Evolutionary conservation across 1,139 yeast genomes (phyloP), one percentile per base, ranked within the genome.

Genomic region (Protomyces arabidopsidicola): DNA sequence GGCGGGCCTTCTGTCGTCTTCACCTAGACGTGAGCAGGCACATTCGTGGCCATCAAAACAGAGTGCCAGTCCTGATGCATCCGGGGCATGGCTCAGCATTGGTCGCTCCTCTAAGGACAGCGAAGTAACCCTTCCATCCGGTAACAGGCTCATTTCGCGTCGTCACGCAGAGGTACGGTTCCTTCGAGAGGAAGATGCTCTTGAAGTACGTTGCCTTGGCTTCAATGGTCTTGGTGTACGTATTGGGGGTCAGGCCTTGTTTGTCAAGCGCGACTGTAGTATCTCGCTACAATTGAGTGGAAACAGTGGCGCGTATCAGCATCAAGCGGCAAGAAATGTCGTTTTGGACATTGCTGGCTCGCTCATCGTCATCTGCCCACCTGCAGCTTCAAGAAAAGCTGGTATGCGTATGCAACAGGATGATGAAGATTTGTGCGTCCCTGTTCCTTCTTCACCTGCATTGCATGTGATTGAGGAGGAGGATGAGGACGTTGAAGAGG

Each of bases 121-220:
- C 45, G 55, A 58, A 39, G 56, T 82, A 70, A 82, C 81, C 64
- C 76, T 86, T 65, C 76, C 84, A 55, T 75, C 76, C 55, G 65
- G 67, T 16, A 81, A 87, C 72, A 84, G 84, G 71, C 79, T 80
- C 54, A 82, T 89, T 39, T 87, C 95, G 8, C 81, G 96, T 65
- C 78, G 81, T 22, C 96, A 89, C 74, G 80, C 86, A 59, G 70
- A 73, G 16, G 70, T 82, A 1, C 71, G 73, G 16, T 79, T 73
- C 66, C 67, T 72, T 48, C 60, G 67, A 14, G 69, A 65, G 1
- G 66, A 67, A 3, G 65, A 72, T 22, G 24, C 66, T 69, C 63
- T 77, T 73, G 69, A 73, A 16, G 73, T 87, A 63, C 79, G 79
- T 55, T 88, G 95, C 71, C 71, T 83, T 66, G 95, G 95, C 1